Evolutionary conservation across 2,329 filamentous ascomycete species (phyloP).

Genomic region (Ophiocordyceps robertsii): DNA sequence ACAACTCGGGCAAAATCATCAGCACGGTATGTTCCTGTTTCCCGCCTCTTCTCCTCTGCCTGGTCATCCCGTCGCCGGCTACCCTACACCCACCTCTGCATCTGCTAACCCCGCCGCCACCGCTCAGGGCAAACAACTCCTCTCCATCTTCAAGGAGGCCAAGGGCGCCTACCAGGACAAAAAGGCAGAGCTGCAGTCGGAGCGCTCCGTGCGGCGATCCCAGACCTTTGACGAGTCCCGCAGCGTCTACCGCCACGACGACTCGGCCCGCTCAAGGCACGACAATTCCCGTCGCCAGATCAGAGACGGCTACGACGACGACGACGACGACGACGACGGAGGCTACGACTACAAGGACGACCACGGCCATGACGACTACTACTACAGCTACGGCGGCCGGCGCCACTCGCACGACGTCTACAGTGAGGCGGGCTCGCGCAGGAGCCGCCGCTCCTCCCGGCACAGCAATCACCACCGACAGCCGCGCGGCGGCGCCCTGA

Average conservation of each 20-base stretch:
- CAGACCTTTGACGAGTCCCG: conserved; percentile 35
- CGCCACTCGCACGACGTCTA: background rate
- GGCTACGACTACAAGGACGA: conserved; percentile 6
- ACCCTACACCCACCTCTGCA: background rate
- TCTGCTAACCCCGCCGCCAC: background rate
- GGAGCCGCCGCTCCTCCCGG: conserved; percentile 25
- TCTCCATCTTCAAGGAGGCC: conserved; percentile 85
- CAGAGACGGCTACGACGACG: conserved; percentile 9
- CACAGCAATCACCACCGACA: conserved; percentile 17
- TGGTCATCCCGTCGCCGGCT: background rate
- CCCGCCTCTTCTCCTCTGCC: background rate
- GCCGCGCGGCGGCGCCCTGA: conserved; percentile 28
- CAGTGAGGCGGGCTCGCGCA: conserved; percentile 12
- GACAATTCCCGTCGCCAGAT: conserved; percentile 11
- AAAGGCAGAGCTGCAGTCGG: conserved; percentile 67
- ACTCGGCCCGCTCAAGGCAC: conserved; percentile 11
- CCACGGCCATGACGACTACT: conserved; percentile 10
- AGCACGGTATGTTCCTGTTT: conserved; percentile 54
- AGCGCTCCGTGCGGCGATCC: conserved; percentile 43
- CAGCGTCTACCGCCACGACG: conserved; percentile 15
- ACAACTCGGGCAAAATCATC: conserved; percentile 81
- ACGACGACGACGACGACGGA: conserved; percentile 14
- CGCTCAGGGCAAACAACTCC: conserved; percentile 69
- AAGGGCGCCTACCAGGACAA: conserved; percentile 78
- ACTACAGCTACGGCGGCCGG: conserved; percentile 22